phyloP scores from a whole-genome alignment of 768 basidiomycete species.

The Crassisporium funariophilum region DNA sequence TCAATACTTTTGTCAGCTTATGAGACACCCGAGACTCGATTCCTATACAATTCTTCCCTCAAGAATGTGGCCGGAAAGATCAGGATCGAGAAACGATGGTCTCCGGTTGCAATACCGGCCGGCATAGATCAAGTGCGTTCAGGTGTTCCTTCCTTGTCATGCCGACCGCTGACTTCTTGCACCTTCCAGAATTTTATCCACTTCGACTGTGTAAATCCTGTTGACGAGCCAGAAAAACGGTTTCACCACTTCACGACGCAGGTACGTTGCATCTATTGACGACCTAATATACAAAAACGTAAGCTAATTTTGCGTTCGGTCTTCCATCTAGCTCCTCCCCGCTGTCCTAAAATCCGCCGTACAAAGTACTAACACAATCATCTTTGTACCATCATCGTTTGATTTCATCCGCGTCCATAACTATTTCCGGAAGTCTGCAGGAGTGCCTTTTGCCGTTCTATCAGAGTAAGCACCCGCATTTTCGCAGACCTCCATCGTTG shows the following conservation, averaged over 20 bases:
- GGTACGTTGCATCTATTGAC: too few relatives aligned
- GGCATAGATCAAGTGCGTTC: conserved; percentile 77
- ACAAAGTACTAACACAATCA: conserved; percentile 82
- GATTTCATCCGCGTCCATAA: conserved; percentile 94
- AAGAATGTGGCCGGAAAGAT: conserved; percentile 88
- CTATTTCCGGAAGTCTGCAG: conserved; percentile 72
- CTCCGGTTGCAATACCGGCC: conserved; percentile 75
- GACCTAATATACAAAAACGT: too few relatives aligned
- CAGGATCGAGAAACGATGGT: conserved; percentile 66
- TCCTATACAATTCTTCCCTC: conserved; percentile 72
- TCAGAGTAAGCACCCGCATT: conserved; percentile 70
- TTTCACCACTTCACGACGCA: conserved; percentile 88
- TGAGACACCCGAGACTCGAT: conserved; percentile 86
- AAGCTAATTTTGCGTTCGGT: too few relatives aligned
- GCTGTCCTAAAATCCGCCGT: conserved; percentile 88
- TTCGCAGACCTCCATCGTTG: not conserved
- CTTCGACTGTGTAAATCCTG: conserved; percentile 71
- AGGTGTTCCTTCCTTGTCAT: not conserved
- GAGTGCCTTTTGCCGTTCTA: conserved; percentile 77
- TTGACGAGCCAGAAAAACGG: conserved; percentile 84
- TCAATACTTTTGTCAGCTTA: conserved; percentile 85
- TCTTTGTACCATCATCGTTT: conserved; percentile 94
- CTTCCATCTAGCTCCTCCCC: conserved; percentile 77
- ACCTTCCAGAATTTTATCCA: conserved; percentile 61
- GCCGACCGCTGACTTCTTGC: not conserved